These are phyloP conservation scores for Alternaria gansuensis DNA, from an alignment of 2,329 filamentous ascomycete species.

Conservation along the genomic window DNA sequence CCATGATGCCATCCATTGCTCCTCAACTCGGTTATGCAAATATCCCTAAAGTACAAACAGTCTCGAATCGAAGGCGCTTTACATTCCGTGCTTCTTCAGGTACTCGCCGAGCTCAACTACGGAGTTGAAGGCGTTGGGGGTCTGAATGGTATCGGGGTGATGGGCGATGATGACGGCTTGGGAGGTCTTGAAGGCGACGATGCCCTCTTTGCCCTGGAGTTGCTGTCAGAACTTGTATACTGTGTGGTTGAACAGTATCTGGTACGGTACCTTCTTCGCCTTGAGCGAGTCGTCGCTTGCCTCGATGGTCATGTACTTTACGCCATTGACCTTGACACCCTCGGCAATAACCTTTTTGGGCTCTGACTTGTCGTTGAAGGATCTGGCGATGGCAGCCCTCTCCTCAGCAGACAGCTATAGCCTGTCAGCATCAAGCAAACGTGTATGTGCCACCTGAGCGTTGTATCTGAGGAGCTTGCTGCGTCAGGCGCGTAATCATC, in stretches of 20 bases:
- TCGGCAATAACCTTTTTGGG: slow-evolving; percentile 73
- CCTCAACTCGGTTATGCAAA: slow-evolving; percentile 46
- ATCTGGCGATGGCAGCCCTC: slow-evolving; percentile 63
- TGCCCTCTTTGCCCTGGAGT: slow-evolving; percentile 76
- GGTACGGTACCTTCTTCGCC: slow-evolving; percentile 76
- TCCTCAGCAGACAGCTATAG: slow-evolving; percentile 62
- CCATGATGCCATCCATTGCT: slow-evolving; percentile 19
- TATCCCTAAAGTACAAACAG: slow-evolving; percentile 50
- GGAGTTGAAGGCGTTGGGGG: slow-evolving; percentile 77
- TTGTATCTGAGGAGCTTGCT: neutral
- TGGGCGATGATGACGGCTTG: slow-evolving; percentile 90
- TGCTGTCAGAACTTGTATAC: slow-evolving; percentile 20
- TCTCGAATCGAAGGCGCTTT: slow-evolving; percentile 40
- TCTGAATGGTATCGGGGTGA: slow-evolving; percentile 77
- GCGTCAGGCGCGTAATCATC: slow-evolving; percentile 11
- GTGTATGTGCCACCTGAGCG: slow-evolving; percentile 3
- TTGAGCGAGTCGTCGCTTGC: slow-evolving; percentile 83
- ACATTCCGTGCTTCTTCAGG: slow-evolving; percentile 81
- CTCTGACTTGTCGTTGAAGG: slow-evolving; percentile 64
- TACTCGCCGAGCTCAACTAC: slow-evolving; percentile 89
- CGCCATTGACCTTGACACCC: slow-evolving; percentile 78
- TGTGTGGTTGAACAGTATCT: neutral
- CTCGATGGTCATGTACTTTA: slow-evolving; percentile 80
- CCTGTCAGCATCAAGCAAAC: slow-evolving; percentile 22
- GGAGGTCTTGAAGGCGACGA: slow-evolving; percentile 84